Base-by-base conservation (phyloP, 2,329 filamentous ascomycete genomes). In the Aschersonia sp. region DNA sequence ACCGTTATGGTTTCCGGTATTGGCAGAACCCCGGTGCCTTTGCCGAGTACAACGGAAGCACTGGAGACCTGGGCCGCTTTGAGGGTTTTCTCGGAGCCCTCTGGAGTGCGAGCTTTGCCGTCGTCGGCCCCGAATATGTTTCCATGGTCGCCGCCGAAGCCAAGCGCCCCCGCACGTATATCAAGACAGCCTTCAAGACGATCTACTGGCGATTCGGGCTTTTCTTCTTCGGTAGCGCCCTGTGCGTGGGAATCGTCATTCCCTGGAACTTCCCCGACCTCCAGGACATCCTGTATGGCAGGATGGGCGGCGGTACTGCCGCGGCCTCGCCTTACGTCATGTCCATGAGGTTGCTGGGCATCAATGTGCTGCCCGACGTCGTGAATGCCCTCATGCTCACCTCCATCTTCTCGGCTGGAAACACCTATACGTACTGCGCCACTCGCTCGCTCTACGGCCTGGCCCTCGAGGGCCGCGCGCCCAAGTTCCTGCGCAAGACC, bases 171-270 rank as follows among this genome's bases (percentile, higher is more conserved):
- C 73, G 80, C 5, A 66, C 64, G 9, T 75, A 76, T 44, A 74
- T 88, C 62, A 82, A 82, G 33, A 72, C 72, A 44, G 83, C 83
- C 1, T 87, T 78, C 66, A 85, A 85, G 56, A 80, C 79, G 1
- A 80, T 86, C 6, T 86, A 85, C 63, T 83, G 80, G 60, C 78
- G 85, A 43, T 72, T 87, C 45, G 81, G 77, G 2, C 63, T 78
- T 12, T 87, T 87, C 64, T 87, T 86, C 63, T 72, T 86, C 30
- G 71, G 83, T 3, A 81, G 82, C 5, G 78, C 81, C 2, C 67
- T 88, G 1, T 73, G 71, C 31, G 75, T 84, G 30, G 81, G 80
- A 14, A 81, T 85, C 44, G 62, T 84, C 44, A 70, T 87, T 45
- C 71, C 83, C 4, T 80, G 79, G 58, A 75, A 85, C 50, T 79